Percentiles rank a stretch among this genome's conserved stretches.
Evolutionary conservation across 352 stramenopile species (phyloP).

Genomic region (Globisporangium perplexum): DNA sequence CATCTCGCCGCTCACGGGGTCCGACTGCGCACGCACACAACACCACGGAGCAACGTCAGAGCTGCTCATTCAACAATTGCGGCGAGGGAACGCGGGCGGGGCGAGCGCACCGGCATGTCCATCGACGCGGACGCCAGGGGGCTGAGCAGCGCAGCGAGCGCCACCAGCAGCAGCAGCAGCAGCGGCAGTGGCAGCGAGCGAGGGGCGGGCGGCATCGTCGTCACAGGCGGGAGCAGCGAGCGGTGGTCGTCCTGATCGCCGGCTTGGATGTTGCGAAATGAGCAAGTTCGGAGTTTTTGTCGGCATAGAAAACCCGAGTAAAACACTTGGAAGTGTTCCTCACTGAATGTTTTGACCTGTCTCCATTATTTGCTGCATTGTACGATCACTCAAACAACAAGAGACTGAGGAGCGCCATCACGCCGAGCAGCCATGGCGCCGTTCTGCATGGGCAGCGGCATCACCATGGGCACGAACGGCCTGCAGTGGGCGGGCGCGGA

Average conservation of each 20-base stretch:
- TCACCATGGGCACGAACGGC: conserved; percentile 54
- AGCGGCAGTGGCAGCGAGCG: not conserved
- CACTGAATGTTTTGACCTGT: too few species aligned
- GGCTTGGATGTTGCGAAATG: too few species aligned
- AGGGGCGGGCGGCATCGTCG: not conserved
- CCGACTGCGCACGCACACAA: conserved; percentile 21
- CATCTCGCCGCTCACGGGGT: conserved; percentile 62
- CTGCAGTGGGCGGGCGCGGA: conserved; percentile 44
- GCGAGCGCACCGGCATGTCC: conserved; percentile 51
- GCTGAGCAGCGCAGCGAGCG: conserved; percentile 11
- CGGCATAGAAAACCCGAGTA: too few species aligned
- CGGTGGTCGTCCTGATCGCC: too few species aligned
- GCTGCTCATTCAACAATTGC: conserved; percentile 12
- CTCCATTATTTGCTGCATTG: too few species aligned
- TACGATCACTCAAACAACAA: too few species aligned
- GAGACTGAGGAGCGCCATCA: too few species aligned
- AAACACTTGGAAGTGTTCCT: not conserved
- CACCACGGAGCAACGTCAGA: not conserved
- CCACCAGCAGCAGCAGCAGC: not conserved
- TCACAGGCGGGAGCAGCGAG: not conserved
- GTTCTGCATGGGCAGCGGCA: conserved; percentile 61
- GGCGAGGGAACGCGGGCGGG: not conserved
- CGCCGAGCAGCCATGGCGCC: conserved; percentile 16
- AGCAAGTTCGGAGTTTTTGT: too few species aligned
- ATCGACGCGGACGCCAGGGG: conserved; percentile 27